phyloP scores from a whole-genome alignment of 192 early-diverging fungal genomes.

The Linnemannia zychae region DNA sequence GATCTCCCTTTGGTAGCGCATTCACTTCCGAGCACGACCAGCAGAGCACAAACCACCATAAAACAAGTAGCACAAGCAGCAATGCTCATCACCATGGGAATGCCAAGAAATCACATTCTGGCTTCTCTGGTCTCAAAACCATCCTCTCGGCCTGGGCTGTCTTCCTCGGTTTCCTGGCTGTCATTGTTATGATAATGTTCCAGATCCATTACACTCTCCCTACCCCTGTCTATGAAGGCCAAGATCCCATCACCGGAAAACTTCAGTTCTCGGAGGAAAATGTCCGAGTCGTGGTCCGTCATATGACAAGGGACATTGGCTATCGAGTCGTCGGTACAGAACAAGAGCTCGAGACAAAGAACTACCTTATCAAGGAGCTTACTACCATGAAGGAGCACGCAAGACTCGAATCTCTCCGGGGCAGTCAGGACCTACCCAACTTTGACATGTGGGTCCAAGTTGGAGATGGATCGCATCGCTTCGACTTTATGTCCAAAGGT shows the following conservation, averaged over 20 bases:
- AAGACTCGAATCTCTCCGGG: constrained; percentile 6
- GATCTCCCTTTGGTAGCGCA: constrained; percentile 17
- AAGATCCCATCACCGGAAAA: constrained; percentile 26
- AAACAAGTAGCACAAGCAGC: neutral
- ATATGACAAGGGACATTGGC: constrained; percentile 67
- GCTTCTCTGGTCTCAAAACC: constrained; percentile 8
- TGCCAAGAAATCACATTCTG: neutral
- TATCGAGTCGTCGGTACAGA: constrained; percentile 66
- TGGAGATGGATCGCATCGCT: constrained; percentile 70
- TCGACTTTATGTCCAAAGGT: constrained; percentile 77
- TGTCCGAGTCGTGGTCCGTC: constrained; percentile 61
- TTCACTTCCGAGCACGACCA: neutral
- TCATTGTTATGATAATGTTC: constrained; percentile 10
- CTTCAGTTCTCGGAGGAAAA: constrained; percentile 67
- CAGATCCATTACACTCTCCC: constrained; percentile 33
- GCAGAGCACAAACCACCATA: constrained; percentile 2
- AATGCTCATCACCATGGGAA: neutral
- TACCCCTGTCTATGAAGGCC: constrained; percentile 23
- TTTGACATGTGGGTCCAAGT: constrained; percentile 68
- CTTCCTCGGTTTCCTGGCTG: constrained; percentile 17
- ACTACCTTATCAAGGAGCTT: constrained; percentile 34
- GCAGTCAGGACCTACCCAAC: constrained; percentile 42
- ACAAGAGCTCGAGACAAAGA: constrained; percentile 48
- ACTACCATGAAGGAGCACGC: constrained; percentile 10
- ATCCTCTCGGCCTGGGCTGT: constrained; percentile 11